phyloP scores from a whole-genome alignment of 2,329 filamentous ascomycete species.

The Pseudogymnoascus destructans region DNA sequence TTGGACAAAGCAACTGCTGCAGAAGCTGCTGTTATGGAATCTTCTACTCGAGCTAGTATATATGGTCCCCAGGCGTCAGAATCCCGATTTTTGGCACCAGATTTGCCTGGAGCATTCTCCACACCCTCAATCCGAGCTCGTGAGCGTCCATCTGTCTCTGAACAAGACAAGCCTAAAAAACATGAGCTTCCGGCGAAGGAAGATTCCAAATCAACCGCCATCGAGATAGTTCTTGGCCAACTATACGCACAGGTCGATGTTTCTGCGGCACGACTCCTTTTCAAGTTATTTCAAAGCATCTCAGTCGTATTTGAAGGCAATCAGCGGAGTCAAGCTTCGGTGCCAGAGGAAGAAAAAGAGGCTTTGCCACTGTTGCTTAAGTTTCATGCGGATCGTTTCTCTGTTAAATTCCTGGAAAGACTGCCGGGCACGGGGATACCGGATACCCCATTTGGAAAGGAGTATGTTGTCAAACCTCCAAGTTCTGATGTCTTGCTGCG shows the following conservation, averaged over 20 bases:
- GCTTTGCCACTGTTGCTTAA: constrained; percentile 14
- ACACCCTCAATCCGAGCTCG: constrained; percentile 24
- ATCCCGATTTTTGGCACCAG: constrained; percentile 30
- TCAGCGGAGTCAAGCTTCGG: not conserved
- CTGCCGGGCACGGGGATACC: constrained; percentile 19
- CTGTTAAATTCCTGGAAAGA: constrained; percentile 24
- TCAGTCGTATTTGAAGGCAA: not conserved
- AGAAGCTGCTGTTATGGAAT: not conserved
- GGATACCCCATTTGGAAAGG: constrained; percentile 13
- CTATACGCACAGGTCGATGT: constrained; percentile 24
- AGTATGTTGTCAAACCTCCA: constrained; percentile 5
- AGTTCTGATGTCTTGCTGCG: constrained; percentile 23
- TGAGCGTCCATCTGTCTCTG: constrained; percentile 13
- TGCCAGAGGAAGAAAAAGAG: constrained; percentile 2
- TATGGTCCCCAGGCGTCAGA: constrained; percentile 14
- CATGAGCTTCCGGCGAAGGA: constrained; percentile 8
- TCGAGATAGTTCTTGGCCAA: constrained; percentile 23
- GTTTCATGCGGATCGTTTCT: constrained; percentile 20
- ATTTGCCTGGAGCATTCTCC: constrained; percentile 51
- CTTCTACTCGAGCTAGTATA: not conserved
- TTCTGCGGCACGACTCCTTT: constrained; percentile 24
- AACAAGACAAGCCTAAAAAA: constrained; percentile 12
- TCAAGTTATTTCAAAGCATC: constrained; percentile 22
- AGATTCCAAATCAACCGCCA: constrained; percentile 13
- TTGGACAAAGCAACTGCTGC: constrained; percentile 7